Conservation (phyloP, 2,329 filamentous ascomycete species). For the Nothopassalora personata region DNA sequence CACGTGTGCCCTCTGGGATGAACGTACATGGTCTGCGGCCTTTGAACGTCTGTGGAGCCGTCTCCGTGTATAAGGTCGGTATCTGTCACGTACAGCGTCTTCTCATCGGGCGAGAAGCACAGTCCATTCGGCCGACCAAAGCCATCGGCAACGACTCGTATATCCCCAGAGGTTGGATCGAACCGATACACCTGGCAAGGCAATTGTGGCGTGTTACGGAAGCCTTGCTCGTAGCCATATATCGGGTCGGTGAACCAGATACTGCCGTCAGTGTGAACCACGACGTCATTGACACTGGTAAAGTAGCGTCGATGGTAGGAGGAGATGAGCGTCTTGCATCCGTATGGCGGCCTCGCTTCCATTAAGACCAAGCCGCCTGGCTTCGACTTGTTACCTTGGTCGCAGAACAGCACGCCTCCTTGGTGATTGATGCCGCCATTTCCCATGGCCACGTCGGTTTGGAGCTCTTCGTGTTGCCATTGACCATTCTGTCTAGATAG, state of each 20-base stretch:
- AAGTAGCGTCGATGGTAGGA: conserved; percentile 58
- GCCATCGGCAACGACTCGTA: conserved; percentile 54
- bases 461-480: conserved; percentile 41
- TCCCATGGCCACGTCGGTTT: conserved; percentile 38
- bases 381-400: conserved; percentile 25
- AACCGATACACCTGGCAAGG: conserved; percentile 52
- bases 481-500: conserved; percentile 24
- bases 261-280: conserved; percentile 49
- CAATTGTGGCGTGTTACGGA: conserved; percentile 50
- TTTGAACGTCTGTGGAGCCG: conserved; percentile 41
- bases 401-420: conserved; percentile 32
- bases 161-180: conserved; percentile 46
- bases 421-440: conserved; percentile 49
- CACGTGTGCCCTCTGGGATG: background rate
- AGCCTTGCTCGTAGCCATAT: conserved; percentile 56
- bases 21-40: conserved; percentile 47
- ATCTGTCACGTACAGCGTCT: conserved; percentile 52
- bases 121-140: conserved; percentile 55
- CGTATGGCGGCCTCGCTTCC: conserved; percentile 20
- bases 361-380: conserved; percentile 25
- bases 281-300: conserved; percentile 56
- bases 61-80: conserved; percentile 45
- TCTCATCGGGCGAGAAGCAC: conserved; percentile 52
- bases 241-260: conserved; percentile 62
- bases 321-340: conserved; percentile 43